Evolutionary conservation across 2,329 filamentous ascomycete genomes (phyloP).

Genomic region (Diplodia sapinea): DNA sequence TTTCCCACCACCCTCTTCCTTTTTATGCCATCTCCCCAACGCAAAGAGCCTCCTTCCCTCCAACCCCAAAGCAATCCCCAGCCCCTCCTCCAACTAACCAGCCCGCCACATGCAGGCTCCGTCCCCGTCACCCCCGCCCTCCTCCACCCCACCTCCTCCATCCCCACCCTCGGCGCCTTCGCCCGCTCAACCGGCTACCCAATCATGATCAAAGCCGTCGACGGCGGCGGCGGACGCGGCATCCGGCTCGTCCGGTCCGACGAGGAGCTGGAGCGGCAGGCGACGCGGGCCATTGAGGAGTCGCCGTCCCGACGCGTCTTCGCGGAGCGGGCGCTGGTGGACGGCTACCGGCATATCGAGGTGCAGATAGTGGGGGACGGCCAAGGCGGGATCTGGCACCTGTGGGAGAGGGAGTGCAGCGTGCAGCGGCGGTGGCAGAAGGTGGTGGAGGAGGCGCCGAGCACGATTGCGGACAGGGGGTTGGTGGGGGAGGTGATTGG

Average conservation of each 20-base stretch:
- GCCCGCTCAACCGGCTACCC: constrained; percentile 63
- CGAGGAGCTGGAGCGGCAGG: constrained; percentile 45
- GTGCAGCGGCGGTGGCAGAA: constrained; percentile 67
- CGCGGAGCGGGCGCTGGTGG: constrained; percentile 66
- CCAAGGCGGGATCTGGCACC: constrained; percentile 57
- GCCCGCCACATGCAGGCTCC: constrained; percentile 38
- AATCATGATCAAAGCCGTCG: constrained; percentile 69
- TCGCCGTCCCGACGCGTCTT: constrained; percentile 65
- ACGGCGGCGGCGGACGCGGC: constrained; percentile 66
- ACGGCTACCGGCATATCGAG: constrained; percentile 67
- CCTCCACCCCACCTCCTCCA: constrained; percentile 49
- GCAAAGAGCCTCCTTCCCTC: too few relatives aligned
- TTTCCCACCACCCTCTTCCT: too few relatives aligned
- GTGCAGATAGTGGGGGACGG: constrained; percentile 67
- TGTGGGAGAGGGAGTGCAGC: constrained; percentile 67
- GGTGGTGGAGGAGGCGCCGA: constrained; percentile 64
- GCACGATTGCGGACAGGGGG: constrained; percentile 54
- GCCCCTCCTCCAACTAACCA: not conserved
- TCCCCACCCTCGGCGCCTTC: constrained; percentile 59
- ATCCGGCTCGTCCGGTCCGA: constrained; percentile 60
- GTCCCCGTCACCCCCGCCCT: constrained; percentile 61
- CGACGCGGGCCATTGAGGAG: constrained; percentile 58
- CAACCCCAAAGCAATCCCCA: not conserved
- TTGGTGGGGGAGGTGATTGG: constrained; percentile 59
- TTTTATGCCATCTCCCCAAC: too few relatives aligned